Base-by-base conservation (phyloP, 805 yeast genomes). In the Candida silvatica region DNA sequence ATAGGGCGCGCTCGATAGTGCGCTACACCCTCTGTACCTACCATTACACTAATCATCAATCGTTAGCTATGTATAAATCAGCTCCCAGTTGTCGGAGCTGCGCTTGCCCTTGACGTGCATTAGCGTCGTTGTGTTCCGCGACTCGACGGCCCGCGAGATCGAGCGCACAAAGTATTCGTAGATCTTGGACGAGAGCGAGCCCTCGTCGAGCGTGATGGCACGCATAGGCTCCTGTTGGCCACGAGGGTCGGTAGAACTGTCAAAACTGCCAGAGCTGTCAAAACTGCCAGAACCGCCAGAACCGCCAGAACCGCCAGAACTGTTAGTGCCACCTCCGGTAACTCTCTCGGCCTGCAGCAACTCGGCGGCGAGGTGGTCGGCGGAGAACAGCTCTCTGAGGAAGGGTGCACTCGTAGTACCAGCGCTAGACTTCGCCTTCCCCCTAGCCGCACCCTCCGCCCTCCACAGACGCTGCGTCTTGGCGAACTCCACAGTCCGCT, bases 71-170 rank as follows among this genome's bases (percentile, higher is more conserved):
- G 11, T 26, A 14, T 26, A 9, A 12, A 30, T 20, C 18, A 30
- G 16, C 16, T 30, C 32, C 32, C 32, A 30, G 6, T 15, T 30
- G n/a, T 30, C 32, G 7, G 12, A 6, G 23, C n/a, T 30, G 24
- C 32, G 18, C 5, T 20, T 16, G 16, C n/a, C 8, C 17, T 17
- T 9, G n/a, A 5, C 17, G 7, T 7, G 9, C 6, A n/a, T 28
- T 16, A 28, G 31, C 9, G 31, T 28, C 7, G 31, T 15, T 6
- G 31, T 28, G 16, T 28, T 28, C 8, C 11, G 17, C 7, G 32
- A 30, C 15, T 30, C 32, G 20, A 30, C 32, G 14, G 32, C 25
- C 20, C 25, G 12, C 28, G 14, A n/a, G 6, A 31, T 31, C 20
- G 22, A 27, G 8, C 20, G 17, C 6, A 15, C n/a, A n/a, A 32